Percentiles rank a stretch among this genome's conserved stretches.
Conservation (phyloP, 257 asterid species). For the Primulina eburnea region DNA sequence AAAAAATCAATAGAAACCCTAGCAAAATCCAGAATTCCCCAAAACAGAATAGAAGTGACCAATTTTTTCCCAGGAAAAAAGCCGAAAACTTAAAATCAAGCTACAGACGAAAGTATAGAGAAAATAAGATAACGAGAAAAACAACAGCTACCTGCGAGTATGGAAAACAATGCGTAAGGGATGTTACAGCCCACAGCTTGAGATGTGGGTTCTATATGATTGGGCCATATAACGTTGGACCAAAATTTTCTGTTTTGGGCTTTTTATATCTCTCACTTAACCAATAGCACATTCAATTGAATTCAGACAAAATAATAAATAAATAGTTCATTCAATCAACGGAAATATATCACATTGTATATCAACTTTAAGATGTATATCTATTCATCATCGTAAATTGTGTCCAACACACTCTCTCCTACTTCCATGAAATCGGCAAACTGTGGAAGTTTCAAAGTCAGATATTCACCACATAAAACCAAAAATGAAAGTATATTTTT, state of each 20-base stretch:
- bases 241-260: not conserved
- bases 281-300: too few relatives aligned
- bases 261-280: too few relatives aligned
- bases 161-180: too few relatives aligned
- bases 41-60: not conserved
- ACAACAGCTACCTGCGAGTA: too few relatives aligned
- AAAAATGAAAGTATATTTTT: not conserved
- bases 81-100: too few relatives aligned
- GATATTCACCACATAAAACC: constrained; percentile 9
- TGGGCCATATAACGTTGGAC: too few relatives aligned
- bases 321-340: too few relatives aligned
- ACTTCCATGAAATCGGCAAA: constrained; percentile 45
- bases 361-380: too few relatives aligned
- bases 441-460: constrained; percentile 26
- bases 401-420: constrained; percentile 51
- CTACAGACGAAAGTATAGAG: not conserved
- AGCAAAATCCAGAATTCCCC: not conserved
- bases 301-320: too few relatives aligned
- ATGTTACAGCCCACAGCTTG: not conserved
- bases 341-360: too few relatives aligned
- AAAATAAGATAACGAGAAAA: not conserved
- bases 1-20: not conserved
- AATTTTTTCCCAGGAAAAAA: not conserved
- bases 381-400: constrained; percentile 56
- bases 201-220: too few relatives aligned